Base-by-base conservation (phyloP, 768 basidiomycete species). In the Neoboletus subvelutipes region DNA sequence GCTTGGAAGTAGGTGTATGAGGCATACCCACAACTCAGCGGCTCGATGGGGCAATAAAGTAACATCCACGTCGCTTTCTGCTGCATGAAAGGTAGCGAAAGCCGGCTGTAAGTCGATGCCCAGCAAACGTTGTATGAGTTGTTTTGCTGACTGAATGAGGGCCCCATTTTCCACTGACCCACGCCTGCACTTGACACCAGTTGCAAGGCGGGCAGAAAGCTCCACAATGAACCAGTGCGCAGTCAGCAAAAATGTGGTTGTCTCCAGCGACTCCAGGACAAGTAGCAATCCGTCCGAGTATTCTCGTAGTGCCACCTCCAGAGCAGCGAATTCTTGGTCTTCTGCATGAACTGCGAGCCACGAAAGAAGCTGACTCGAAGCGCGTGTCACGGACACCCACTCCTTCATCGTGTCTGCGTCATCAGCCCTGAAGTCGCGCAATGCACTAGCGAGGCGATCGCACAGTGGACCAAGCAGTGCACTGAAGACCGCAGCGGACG, bases 1-100 rank as follows among this genome's bases (percentile, higher is more conserved):
- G 39, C 64, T 67, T 28, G 63, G 50, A 7, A 81, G 67, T n/a
- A 90, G 63, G 61, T 91, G 84, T 36, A 90, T 76, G 22, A 93
- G 64, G 37, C 82, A 83, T 47, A 92, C 77, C 94, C 94, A 96
- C 18, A 88, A 61, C 63, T 92, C 87, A 2, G 82, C 77, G 1
- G 79, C 76, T 42, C 75, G 76, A 59, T 79, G 74, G 13, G 75
- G 59, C 43, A 80, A 59, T 37, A 71, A 67, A 31, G 73, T 68
- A 24, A 71, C 72, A 59, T 79, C 76, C 5, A 60, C 55, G 18
- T 66, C 58, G 33, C 42, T 50, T 45, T 63, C 62, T n/a, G 65
- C 53, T 40, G 58, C 56, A 42, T 48, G 47, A 42, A 73, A 57
- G 17, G 60, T 45, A 20, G 49, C 45, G 45, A 73, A 61, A 31